Conservation (phyloP, 805 yeast species). For the Candida gorgasii region DNA sequence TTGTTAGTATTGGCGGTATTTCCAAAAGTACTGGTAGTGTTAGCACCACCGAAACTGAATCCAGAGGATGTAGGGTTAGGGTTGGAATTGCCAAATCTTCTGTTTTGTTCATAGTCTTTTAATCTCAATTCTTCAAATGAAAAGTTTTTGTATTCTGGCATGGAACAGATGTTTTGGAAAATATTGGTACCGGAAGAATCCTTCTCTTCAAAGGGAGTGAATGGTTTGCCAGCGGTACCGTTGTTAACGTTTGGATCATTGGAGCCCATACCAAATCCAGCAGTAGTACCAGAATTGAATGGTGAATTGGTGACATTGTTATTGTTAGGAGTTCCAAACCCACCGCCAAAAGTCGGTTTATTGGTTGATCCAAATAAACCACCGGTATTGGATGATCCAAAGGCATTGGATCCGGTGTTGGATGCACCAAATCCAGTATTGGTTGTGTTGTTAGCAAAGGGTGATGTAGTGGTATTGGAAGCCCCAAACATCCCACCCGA, state of each 20-base stretch:
- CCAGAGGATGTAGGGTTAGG: slow-evolving; percentile 28
- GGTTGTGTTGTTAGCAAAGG: slow-evolving; percentile 17
- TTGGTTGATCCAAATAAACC: slow-evolving; percentile 28
- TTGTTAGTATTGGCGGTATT: slow-evolving; percentile 25
- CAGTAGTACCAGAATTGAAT: slow-evolving; percentile 21
- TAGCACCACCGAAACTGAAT: slow-evolving; percentile 43
- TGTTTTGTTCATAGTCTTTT: slow-evolving; percentile 79
- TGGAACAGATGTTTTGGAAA: slow-evolving; percentile 75
- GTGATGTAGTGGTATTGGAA: slow-evolving; percentile 20
- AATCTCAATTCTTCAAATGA: slow-evolving; percentile 87
- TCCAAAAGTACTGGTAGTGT: slow-evolving; percentile 31
- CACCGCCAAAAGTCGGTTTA: slow-evolving; percentile 25
- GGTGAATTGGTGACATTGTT: slow-evolving; percentile 21
- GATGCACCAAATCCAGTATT: slow-evolving; percentile 14
- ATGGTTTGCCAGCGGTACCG: slow-evolving; percentile 76
- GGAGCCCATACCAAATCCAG: slow-evolving; percentile 31
- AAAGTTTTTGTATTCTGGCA: slow-evolving; percentile 85
- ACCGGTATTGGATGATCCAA: slow-evolving; percentile 23
- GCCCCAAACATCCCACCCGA: slow-evolving; percentile 39
- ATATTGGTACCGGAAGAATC: slow-evolving; percentile 58
- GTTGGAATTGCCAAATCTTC: slow-evolving; percentile 55
- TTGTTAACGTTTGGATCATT: slow-evolving; percentile 42
- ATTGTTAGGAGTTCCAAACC: slow-evolving; percentile 19
- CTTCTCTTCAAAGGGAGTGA: slow-evolving; percentile 67
- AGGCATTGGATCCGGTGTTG: slow-evolving; percentile 17